Evolutionary conservation across 257 asterid genomes (phyloP), one percentile per base, ranked within the genome.

Genomic region (Solanum pinnatisectum): DNA sequence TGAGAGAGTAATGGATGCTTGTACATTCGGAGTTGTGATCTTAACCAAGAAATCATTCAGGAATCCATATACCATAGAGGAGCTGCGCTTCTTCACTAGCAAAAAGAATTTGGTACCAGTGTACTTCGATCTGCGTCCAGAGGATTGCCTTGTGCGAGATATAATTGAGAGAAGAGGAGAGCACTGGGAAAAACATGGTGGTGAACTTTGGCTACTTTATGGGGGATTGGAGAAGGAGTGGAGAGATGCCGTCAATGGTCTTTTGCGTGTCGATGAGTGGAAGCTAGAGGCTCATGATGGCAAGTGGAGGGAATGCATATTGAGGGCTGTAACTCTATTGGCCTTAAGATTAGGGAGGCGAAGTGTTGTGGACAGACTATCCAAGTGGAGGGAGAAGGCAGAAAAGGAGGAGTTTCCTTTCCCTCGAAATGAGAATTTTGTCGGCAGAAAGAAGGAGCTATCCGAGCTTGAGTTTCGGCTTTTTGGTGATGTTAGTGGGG

Each of bases 211-310:
- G 99, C 91, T 94, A 44, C 92, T 87, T 73, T 97, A 97, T 22
- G 99, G 97, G 32, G 99, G 99, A 37, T 88, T 94, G 37, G 99
- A 96, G 92, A 93, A 91, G 89, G 99, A 97, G 89, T 97, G 99
- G 99, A 96, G 88, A 89, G 99, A 94, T 20, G 98, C 98, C 6
- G 92, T 97, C 67, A 86, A 87, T 65, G 89, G 93, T 60, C 97
- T 97, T 86, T 91, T 96, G 60, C 98, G 98, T 74, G 96, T 93
- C 25, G 99, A 94, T 44, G 99, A 97, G 91, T 97, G 99, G 99
- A 95, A 95, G 87, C 94, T 97, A 4, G 98, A 96, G 92, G 99
- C 98, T 44, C 92, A 88, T 49, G 98, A 94, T 83, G 98, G 98
- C 49, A 93, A 92, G 90, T 97, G 99, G 99, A 92, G 99, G 93